Evolutionary conservation across 768 basidiomycete genomes (phyloP), one percentile per base, ranked within the genome.

Genomic region (Tricholoma sp.): DNA sequence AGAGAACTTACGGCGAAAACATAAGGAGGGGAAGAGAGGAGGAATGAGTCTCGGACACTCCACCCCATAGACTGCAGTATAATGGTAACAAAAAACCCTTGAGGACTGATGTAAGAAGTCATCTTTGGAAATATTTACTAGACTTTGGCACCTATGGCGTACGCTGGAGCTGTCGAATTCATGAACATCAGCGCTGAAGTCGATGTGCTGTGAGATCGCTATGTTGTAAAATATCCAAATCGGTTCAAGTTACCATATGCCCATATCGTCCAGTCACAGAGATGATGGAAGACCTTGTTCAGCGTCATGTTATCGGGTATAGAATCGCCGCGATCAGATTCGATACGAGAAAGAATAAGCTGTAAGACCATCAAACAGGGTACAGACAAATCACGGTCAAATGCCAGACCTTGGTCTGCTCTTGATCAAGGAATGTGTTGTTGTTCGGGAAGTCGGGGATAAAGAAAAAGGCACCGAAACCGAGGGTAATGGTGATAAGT

Each of bases 11-110:
- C 73, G 28, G 70, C 70, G 54, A 70, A 65, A 10, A 69, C 64
- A 48, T 66, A 68, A 11, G 74, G 74, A 15, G 73, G 73, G 8
- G 74, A 70, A 11, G 68, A 70, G 17, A 74, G 66, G 37, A 80
- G 67, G 47, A 80, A 61, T 9, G 78, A 76, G 28, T 73, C 65
- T 15, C 65, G 63, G 31, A 73, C 59, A 49, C 70, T 73, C 79
- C 79, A 80, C 8, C 79, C 78, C 74, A 81, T 75, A 2, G 76
- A 75, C n/a, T 72, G 68, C 44, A 81, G 66, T 41, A 81, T 79
- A 54, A 76, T 72, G 6, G 79, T 75, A 24, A 80, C 59, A 54
- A 80, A 80, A 58, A 71, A 76, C 39, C 28, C 55, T 53, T 15
- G 42, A 57, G 9, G 47, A 7, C 31, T 32, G 3, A 11, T 37